Conservation (phyloP, 2,329 filamentous ascomycete genomes). For the Grosmannia clavigera region DNA sequence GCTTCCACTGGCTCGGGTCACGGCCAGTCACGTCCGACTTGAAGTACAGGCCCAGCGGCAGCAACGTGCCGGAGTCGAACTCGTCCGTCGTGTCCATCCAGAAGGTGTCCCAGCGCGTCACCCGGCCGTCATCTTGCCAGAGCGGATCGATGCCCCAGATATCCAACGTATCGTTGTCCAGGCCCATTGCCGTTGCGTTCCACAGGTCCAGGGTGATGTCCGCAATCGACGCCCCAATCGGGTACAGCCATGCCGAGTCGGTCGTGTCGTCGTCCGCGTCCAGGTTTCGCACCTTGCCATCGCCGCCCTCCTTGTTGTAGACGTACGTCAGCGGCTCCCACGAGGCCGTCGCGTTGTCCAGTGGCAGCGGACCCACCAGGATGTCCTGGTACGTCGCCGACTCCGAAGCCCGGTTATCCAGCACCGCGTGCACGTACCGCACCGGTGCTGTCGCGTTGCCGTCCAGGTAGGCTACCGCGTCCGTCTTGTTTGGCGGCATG, state of each 20-base stretch:
- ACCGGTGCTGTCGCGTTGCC: conserved; percentile 19
- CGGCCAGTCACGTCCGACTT: conserved; percentile 36
- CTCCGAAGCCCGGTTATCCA: conserved; percentile 27
- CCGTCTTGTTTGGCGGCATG: conserved; percentile 36
- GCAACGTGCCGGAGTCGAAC: conserved; percentile 29
- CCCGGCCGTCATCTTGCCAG: conserved; percentile 26
- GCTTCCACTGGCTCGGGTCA: conserved; percentile 35
- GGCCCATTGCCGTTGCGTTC: conserved; percentile 24
- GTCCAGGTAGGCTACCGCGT: conserved; percentile 31
- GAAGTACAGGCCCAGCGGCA: conserved; percentile 32
- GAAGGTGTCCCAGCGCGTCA: conserved; percentile 35
- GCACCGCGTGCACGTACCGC: conserved; percentile 30
- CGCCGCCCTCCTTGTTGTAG: conserved; percentile 26
- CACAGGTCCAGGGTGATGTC: conserved; percentile 34
- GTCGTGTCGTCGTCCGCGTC: conserved; percentile 22
- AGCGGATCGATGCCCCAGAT: conserved; percentile 29
- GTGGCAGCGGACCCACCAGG: conserved; percentile 35
- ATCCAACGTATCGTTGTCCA: conserved; percentile 28
- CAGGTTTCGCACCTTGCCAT: conserved; percentile 28
- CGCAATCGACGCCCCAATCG: conserved; percentile 19
- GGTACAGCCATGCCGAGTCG: conserved; percentile 21
- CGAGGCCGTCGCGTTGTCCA: conserved; percentile 24
- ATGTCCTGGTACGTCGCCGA: conserved; percentile 29
- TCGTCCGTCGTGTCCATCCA: conserved; percentile 24
- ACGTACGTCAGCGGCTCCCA: conserved; percentile 28